Base-by-base conservation (phyloP, 2,329 filamentous ascomycete genomes). In the Colletotrichum tabaci region DNA sequence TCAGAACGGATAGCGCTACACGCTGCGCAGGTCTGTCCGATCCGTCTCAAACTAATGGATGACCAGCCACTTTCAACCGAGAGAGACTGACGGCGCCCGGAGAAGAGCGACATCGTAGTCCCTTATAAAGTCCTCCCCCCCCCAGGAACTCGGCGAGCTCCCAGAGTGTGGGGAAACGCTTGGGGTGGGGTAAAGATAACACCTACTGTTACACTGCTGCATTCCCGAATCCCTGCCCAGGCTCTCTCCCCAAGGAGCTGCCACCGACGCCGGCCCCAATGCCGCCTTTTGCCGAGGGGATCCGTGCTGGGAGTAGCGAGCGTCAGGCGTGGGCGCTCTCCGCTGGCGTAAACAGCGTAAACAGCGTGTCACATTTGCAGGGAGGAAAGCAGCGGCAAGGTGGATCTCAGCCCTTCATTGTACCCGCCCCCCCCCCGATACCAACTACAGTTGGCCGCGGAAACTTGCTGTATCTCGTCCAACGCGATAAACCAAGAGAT, bases 221-320 rank as follows among this genome's bases (percentile, higher is more conserved):
- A 38, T 10, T 38, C 35, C 52, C 30, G 38, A 50, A 55, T 66
- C 69, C 64, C 61, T 50, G 52, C 49, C 55, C 21, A 57, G 18
- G 60, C 47, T 55, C 69, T 63, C 47, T 55, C 69, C 60, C 72
- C 56, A 68, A 66, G 21, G 44, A 62, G 23, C 57, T 61, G 52
- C 47, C 58, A 53, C 73, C 66, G 66, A 64, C 50, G 65, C 66
- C 60, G 71, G 67, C 70, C 61, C 18, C 50, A 71, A 74, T 73
- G 72, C 74, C 74, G 74, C 55, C 52, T 55, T 30, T 71, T 71
- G 73, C 73, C 73, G 73, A 74, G 62, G 61, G 55, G 42, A 61
- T 56, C 67, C 62, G 66, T 58, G 52, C 55, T 35, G 21, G 53
- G 44, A 46, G 44, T 35, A 18, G 46, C 61, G 46, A 53, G 61